Percentiles rank a stretch among this genome's conserved stretches.
Evolutionary conservation across 2,329 filamentous ascomycete species (phyloP).

Genomic region (Magnaporthiopsis incrustans): DNA sequence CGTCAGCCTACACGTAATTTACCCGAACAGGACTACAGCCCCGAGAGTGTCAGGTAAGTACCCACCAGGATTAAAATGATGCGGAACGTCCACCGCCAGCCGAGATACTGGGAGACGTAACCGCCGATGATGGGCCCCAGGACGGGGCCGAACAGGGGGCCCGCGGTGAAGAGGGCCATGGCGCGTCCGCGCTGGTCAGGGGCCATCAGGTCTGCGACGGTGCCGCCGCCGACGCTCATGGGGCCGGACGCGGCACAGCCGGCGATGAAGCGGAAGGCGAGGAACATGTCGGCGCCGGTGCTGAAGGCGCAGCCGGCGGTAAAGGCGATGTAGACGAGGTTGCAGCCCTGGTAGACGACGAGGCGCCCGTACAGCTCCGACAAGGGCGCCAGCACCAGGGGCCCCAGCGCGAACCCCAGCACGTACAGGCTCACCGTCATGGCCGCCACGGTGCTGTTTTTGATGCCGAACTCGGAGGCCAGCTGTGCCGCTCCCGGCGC

Average conservation of each 20-base stretch:
- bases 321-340: constrained; percentile 53
- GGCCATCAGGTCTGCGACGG: constrained; percentile 10
- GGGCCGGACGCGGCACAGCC: constrained; percentile 14
- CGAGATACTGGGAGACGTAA: constrained; percentile 8
- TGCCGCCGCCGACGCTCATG: constrained; percentile 13
- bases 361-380: constrained; percentile 19
- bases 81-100: constrained; percentile 11
- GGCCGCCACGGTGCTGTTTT: constrained; percentile 6
- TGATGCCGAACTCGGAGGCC: constrained; percentile 11
- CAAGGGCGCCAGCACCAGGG: constrained; percentile 8
- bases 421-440: constrained; percentile 8
- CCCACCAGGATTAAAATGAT: constrained; percentile 9
- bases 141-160: constrained; percentile 4
- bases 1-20: neutral
- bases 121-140: constrained; percentile 18
- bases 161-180: neutral
- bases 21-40: neutral
- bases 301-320: constrained; percentile 58
- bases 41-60: no score
- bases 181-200: neutral
- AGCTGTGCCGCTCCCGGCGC: constrained; percentile 15
- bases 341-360: constrained; percentile 36
- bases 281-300: constrained; percentile 36
- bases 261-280: constrained; percentile 15
- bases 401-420: constrained; percentile 8